Evolutionary conservation across 345 rosid species (phyloP).

Genomic region (Moricandia arvensis): DNA sequence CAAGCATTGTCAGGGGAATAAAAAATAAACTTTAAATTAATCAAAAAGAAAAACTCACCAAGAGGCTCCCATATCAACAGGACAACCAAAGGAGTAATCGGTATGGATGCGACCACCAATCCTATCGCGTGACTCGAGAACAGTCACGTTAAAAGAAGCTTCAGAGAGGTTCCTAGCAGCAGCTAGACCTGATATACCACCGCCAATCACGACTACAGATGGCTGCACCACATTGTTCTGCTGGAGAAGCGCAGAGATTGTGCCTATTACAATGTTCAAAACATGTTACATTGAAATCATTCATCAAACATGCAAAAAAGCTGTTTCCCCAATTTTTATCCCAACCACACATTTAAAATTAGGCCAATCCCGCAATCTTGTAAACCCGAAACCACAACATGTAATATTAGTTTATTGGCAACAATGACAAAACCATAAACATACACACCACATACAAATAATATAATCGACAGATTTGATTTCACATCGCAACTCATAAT

Average conservation of each 20-base stretch:
- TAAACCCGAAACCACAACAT: too few relatives aligned
- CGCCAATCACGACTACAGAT: conserved; percentile 75
- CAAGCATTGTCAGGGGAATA: too few relatives aligned
- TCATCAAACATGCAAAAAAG: not conserved
- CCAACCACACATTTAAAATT: too few relatives aligned
- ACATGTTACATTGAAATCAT: conserved; percentile 1
- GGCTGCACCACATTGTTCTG: conserved; percentile 52
- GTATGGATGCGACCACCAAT: conserved; percentile 93
- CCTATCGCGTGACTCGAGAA: conserved; percentile 83
- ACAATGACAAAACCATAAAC: not conserved
- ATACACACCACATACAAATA: too few relatives aligned
- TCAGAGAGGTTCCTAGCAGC: conserved; percentile 73
- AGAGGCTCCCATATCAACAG: conserved; percentile 91
- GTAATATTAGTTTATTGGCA: too few relatives aligned
- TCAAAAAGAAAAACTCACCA: conserved; percentile 44
- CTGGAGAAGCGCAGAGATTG: conserved; percentile 42
- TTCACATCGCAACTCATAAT: not conserved
- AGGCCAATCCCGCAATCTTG: too few relatives aligned
- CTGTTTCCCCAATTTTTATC: too few relatives aligned
- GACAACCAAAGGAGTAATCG: conserved; percentile 85
- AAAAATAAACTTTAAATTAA: too few relatives aligned
- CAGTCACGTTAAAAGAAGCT: conserved; percentile 66
- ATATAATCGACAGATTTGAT: conserved; percentile 13
- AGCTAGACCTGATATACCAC: conserved; percentile 87
- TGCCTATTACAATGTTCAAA: conserved; percentile 33